Conservation (phyloP, 2,329 filamentous ascomycete species). For the Curvularia lunata region DNA sequence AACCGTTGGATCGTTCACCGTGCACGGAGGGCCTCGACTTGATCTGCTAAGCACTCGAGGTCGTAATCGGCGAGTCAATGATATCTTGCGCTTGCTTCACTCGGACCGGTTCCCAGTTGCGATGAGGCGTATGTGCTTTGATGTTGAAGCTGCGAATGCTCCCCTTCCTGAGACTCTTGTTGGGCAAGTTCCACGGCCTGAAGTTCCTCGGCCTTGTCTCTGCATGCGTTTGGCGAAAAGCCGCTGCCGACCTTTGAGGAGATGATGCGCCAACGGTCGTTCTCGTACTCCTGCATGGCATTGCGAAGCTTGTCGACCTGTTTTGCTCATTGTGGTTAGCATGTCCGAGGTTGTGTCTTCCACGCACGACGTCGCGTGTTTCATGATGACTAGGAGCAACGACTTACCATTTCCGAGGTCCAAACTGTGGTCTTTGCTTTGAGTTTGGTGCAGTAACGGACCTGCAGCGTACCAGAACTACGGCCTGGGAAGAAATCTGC, state of each 20-base stretch:
- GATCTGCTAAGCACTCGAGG: conserved; percentile 19
- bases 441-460: conserved; percentile 92
- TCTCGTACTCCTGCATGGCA: conserved; percentile 83
- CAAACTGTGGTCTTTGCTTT: conserved; percentile 93
- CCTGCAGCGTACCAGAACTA: conserved; percentile 88
- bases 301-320: conserved; percentile 79
- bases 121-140: conserved; percentile 42
- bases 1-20: conserved; percentile 29
- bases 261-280: conserved; percentile 91
- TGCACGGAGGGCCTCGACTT: conserved; percentile 38
- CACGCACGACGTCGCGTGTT: conserved; percentile 46
- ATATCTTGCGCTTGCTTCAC: conserved; percentile 41
- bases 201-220: conserved; percentile 76
- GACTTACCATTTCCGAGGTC: conserved; percentile 88
- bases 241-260: conserved; percentile 89
- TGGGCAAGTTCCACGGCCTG: conserved; percentile 37
- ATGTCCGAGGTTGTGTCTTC: conserved; percentile 37
- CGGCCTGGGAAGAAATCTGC: conserved; percentile 93
- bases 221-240: conserved; percentile 85
- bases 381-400: conserved; percentile 32
- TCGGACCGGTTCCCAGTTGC: conserved; percentile 39
- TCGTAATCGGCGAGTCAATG: conserved; percentile 45
- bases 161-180: conserved; percentile 30
- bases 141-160: conserved; percentile 33
- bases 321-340: conserved; percentile 42